Evolutionary conservation across 1,284 basidiomycete genomes (phyloP).

Genomic region (Leccinum fallax): DNA sequence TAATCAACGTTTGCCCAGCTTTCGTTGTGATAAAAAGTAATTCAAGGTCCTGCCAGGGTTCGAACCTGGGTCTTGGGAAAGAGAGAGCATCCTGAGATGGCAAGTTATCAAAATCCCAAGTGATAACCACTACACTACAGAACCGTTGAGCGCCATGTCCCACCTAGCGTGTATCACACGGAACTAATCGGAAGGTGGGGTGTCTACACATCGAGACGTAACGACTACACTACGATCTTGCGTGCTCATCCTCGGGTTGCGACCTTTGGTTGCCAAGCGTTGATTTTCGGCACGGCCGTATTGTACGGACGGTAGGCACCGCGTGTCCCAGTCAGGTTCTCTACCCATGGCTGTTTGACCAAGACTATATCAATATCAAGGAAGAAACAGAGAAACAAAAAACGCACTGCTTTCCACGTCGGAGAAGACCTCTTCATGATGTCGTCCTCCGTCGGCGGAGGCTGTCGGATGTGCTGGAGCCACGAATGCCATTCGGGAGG

Average conservation of each 20-base stretch:
- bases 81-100: no score
- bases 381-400: not conserved
- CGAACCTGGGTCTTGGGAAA: slow-evolving; percentile 32
- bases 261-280: slow-evolving; percentile 82
- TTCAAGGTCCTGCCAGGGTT: slow-evolving; percentile 30
- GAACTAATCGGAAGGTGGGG: not conserved
- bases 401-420: slow-evolving; percentile 81
- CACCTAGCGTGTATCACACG: not conserved
- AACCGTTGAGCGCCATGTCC: slow-evolving; percentile 3
- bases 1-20: no score
- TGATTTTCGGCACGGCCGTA: slow-evolving; percentile 80
- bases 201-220: not conserved
- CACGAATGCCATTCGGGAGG: slow-evolving; percentile 96
- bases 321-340: slow-evolving; percentile 90
- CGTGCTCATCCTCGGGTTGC: slow-evolving; percentile 44
- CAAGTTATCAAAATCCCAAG: slow-evolving; percentile 29
- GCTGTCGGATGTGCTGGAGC: slow-evolving; percentile 87
- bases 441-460: slow-evolving; percentile 75
- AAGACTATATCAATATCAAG: not conserved
- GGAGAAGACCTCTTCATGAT: slow-evolving; percentile 70
- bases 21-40: slow-evolving; percentile 1
- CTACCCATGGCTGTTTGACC: slow-evolving; percentile 64
- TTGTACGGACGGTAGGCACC: slow-evolving; percentile 89
- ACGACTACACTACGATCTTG: not conserved
- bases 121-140: slow-evolving; percentile 36